Base-by-base conservation (phyloP, 2,329 filamentous ascomycete species). In the Helotiales sp. region DNA sequence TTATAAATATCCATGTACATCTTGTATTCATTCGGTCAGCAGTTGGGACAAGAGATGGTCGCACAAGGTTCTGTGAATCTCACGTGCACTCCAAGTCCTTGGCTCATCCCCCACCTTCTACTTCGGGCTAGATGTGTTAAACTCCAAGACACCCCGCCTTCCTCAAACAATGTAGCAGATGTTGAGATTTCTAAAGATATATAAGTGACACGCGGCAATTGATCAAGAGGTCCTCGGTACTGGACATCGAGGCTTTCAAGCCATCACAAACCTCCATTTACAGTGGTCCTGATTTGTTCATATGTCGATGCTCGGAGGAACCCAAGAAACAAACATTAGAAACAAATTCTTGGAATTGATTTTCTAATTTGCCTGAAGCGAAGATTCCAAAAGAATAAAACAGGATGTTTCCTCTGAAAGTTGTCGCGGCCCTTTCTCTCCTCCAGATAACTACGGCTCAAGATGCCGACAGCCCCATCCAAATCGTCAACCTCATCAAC, bases 401-500 rank as follows among this genome's bases (percentile, higher is more conserved):
- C 30, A 24, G 15, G 28, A 57, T 57, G 52, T n/a, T 20, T 22
- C 3, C 8, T 20, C 15, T 22, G 30, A 37, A 8, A 32, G 8
- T 37, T 6, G 30, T 37, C 7, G 52, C 3, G 6, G 52, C 52
- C 1, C 5, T 37, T n/a, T 37, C 30, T 22, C 30, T 57, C 28
- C 30, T 57, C 20, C 52, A 57, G 15, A 30, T n/a, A 54, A 30
- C 32, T 57, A 20, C 10, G n/a, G 30, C 52, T 11, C 52, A 37
- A 37, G 52, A 57, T 15, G 11, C 32, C n/a, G 11, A 57, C 6
- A 10, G 30, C 24, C 13, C 30, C 4, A 34, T 57, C 2, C 30
- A 32, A n/a, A 57, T 57, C 20, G 52, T 57, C n/a, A 37, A 37
- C 52, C 52, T 57, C 11, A 15, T 57, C 52, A 57, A 57, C 15